Evolutionary conservation across 2,329 filamentous ascomycete species (phyloP), one percentile per base, ranked within the genome.

Genomic region (Didymella lethalis): DNA sequence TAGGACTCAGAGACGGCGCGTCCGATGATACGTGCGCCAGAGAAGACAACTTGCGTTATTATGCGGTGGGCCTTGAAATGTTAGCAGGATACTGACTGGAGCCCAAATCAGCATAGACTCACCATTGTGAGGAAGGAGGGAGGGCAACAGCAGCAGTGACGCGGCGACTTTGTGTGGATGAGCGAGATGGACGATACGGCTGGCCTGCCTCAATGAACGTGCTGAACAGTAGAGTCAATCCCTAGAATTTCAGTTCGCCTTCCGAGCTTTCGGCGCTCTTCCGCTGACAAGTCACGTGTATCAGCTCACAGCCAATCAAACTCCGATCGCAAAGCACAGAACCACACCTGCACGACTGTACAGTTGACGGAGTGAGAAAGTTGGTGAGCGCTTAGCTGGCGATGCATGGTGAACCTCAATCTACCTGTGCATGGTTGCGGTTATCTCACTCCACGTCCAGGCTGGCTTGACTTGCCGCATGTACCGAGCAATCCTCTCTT

Each of bases 1-100:
- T 96, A 99, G 66, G 95, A 95, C 81, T 97, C 95, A 72, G 88
- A 83, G 77, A 98, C 95, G 71, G 95, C 93, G 69, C 93, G 92
- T 65, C 93, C 93, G 77, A 99, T 87, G 69, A 98, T 95, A 71
- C 95, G 92, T 63, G 88, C 86, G 82, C 94, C 94, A 73, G 92
- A 93, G 67, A 98, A 78, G 80, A 97, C 88, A 80, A 97, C 93
- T 82, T 96, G 92, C 63, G 92, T 92, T 82, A 99, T 89, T 80
- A 97, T 90, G 74, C 93, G 91, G 83, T 98, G 92, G 77, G 94
- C 94, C 94, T 97, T 69, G 34, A 45, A 31, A 20, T 51, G 66
- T 77, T 69, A 75, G 67, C 62, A 25, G 54, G 29, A 14, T 25
- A 25, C 34, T n/a, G 53, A 50, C 51, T 25, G 16, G 38, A 48